phyloP scores from a whole-genome alignment of 495 filamentous ascomycete species.

The Cercophora newfieldiana region DNA sequence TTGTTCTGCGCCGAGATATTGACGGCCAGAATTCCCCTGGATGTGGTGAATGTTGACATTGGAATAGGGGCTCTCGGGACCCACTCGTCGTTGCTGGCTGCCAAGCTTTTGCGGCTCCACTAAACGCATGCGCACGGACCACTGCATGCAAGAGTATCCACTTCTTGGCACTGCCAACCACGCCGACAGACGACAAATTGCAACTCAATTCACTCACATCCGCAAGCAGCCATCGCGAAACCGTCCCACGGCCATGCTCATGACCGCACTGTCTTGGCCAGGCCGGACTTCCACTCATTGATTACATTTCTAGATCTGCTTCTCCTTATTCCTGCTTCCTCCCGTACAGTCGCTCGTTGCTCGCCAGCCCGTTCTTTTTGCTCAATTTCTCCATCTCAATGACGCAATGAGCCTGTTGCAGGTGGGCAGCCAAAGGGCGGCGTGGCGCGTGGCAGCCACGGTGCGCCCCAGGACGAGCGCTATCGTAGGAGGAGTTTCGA shows the following conservation, averaged over 20 bases:
- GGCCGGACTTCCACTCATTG: conserved; percentile 16
- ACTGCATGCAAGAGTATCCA: neutral
- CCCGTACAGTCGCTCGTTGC: conserved; percentile 2
- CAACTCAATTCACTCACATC: neutral
- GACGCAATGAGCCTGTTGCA: conserved; percentile 3
- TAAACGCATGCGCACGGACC: neutral
- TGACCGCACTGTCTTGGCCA: conserved; percentile 11
- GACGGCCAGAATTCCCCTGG: neutral
- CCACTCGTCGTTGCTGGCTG: neutral
- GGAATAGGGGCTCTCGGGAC: neutral
- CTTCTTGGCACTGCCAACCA: neutral
- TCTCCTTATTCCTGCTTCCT: conserved; percentile 1
- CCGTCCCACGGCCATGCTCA: neutral
- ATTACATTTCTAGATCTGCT: neutral
- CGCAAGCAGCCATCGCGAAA: neutral
- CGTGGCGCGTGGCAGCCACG: conserved; percentile 11
- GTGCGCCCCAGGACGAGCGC: neutral
- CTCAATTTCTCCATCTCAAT: neutral
- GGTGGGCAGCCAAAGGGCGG: conserved; percentile 7
- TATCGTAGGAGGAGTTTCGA: neutral
- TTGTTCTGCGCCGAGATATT: neutral
- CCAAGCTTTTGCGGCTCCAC: neutral
- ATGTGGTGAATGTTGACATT: neutral
- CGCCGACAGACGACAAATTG: neutral
- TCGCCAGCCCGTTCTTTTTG: neutral